phyloP scores from a whole-genome alignment of 306 rosid species.

The Corylus heterophylla region DNA sequence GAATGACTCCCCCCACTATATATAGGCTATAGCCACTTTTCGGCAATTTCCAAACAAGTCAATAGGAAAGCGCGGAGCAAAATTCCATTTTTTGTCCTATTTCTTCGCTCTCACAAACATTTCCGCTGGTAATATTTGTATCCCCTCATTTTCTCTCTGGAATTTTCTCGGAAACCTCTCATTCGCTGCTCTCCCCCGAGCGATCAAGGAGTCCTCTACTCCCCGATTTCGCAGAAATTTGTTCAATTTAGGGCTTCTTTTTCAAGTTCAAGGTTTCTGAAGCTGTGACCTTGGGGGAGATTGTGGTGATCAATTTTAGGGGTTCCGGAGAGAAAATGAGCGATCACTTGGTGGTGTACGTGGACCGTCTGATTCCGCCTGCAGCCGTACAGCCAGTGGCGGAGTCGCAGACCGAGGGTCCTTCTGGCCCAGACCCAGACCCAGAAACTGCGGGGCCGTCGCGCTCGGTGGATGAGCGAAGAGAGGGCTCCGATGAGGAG shows the following conservation, averaged over 20 bases:
- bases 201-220: conserved; percentile 22
- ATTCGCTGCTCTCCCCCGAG: conserved; percentile 39
- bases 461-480: conserved; percentile 32
- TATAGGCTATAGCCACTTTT: not conserved
- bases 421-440: conserved; percentile 24
- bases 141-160: conserved; percentile 7
- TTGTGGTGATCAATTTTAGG: conserved; percentile 15
- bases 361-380: conserved; percentile 64
- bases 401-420: conserved; percentile 38
- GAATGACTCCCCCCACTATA: not conserved
- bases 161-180: conserved; percentile 32
- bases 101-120: conserved; percentile 20
- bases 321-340: conserved; percentile 50
- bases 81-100: not conserved
- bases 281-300: not conserved
- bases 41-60: not conserved
- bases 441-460: conserved; percentile 36
- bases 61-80: not conserved
- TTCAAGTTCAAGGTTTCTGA: not conserved
- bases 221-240: not conserved
- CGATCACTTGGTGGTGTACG: conserved; percentile 78
- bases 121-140: conserved; percentile 33
- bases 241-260: not conserved
- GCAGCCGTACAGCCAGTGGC: conserved; percentile 44
- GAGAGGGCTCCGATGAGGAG: conserved; percentile 49